Evolutionary conservation across 139 green algal genomes (phyloP).

Genomic region (Bryopsis sp.): DNA sequence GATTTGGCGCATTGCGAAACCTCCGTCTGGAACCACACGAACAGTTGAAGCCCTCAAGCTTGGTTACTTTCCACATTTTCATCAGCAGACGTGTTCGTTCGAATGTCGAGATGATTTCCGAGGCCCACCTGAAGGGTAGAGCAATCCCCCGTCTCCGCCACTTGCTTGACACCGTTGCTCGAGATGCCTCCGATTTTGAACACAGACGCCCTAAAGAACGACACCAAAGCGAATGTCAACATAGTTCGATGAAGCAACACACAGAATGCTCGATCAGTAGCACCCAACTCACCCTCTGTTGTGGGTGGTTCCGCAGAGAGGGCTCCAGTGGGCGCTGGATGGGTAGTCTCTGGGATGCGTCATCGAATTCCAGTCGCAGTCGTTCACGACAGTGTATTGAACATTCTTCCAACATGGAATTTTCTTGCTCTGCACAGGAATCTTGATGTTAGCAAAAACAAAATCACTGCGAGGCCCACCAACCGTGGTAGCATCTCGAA

Average conservation of each 20-base stretch:
- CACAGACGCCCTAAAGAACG: neutral
- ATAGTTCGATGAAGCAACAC: neutral
- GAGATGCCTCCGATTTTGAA: neutral
- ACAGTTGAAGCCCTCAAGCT: too few relatives aligned
- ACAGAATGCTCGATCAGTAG: neutral
- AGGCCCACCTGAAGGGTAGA: neutral
- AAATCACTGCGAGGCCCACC: too few relatives aligned
- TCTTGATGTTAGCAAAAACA: too few relatives aligned
- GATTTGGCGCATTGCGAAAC: too few relatives aligned
- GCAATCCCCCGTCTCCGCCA: slow-evolving; percentile 4
- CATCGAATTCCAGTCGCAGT: neutral
- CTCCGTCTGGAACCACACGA: too few relatives aligned
- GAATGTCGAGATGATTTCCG: neutral
- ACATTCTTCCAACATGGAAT: neutral
- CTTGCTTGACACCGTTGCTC: neutral
- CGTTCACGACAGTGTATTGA: neutral
- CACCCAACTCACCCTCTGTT: neutral
- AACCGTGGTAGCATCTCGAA: too few relatives aligned
- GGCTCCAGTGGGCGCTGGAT: slow-evolving; percentile 3
- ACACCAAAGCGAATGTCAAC: too few relatives aligned
- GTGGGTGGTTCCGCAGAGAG: slow-evolving; percentile 10
- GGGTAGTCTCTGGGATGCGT: slow-evolving; percentile 13
- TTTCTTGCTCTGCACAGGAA: too few relatives aligned
- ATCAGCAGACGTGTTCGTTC: too few relatives aligned
- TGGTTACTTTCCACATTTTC: too few relatives aligned